phyloP scores from a whole-genome alignment of 2,329 filamentous ascomycete genomes.

The Trichoderma atrobrunneum region DNA sequence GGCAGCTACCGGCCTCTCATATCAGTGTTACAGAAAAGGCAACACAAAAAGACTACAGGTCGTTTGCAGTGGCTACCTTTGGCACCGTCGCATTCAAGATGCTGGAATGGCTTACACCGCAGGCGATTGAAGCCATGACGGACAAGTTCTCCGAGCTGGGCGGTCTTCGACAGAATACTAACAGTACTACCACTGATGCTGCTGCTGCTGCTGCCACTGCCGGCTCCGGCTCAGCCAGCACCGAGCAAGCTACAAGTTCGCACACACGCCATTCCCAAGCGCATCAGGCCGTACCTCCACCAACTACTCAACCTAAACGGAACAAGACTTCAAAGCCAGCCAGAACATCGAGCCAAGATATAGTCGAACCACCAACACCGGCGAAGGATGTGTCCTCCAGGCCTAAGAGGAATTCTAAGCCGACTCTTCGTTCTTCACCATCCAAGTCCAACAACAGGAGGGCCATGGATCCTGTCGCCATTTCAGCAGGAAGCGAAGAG shows the following conservation, averaged over 20 bases:
- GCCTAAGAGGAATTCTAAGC: conserved; percentile 23
- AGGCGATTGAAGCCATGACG: conserved; percentile 50
- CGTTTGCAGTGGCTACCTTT: conserved; percentile 62
- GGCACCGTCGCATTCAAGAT: conserved; percentile 66
- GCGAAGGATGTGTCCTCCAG: conserved; percentile 14
- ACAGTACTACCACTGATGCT: too few species aligned
- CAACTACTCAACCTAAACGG: not conserved
- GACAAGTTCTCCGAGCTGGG: conserved; percentile 31
- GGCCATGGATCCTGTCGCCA: conserved; percentile 33
- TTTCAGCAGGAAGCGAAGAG: conserved; percentile 30
- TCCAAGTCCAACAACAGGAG: conserved; percentile 32
- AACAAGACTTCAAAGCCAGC: not conserved
- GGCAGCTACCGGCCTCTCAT: conserved; percentile 15
- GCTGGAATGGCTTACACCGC: conserved; percentile 67
- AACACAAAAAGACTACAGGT: conserved; percentile 54
- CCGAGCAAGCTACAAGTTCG: not conserved
- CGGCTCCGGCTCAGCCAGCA: not conserved
- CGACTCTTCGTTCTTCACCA: conserved; percentile 24
- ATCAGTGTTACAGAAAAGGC: conserved; percentile 47
- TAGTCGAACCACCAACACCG: not conserved
- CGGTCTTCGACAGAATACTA: not conserved
- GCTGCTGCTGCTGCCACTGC: not conserved
- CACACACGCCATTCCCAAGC: not conserved
- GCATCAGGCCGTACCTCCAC: not conserved
- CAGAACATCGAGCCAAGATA: not conserved